Evolutionary conservation across 192 early-diverging fungal species (phyloP), one percentile per base, ranked within the genome.

Genomic region (Rhizoclosmatium sp.): DNA sequence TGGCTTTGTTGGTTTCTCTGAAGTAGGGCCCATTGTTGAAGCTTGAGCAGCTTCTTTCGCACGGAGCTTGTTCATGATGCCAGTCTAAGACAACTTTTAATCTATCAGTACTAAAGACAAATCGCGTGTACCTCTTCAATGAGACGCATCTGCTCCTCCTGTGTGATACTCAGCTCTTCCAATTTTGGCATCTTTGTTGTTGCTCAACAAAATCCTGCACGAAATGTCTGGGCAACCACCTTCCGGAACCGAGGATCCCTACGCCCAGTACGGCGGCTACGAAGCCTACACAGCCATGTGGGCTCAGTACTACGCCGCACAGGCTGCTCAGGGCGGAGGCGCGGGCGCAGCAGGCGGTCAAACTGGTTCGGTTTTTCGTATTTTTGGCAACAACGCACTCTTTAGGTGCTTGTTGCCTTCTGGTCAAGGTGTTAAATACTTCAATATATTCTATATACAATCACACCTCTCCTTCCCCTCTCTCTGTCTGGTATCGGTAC

Each of bases 261-360:
- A 72, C 51, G 70, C 70, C 16, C 70, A 72, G 70, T 72, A 72
- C 70, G 70, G 70, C 58, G 70, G 70, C n/a, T 72, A 72, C 54
- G 70, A 72, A 47, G 70, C 70, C 19, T 72, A 72, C 51, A 58
- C 48, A 21, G 70, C 70, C n/a, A 51, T 51, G 31, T 72, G 70
- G 70, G 23, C n/a, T 7, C 54, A 51, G 16, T 72, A 72, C 70
- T 72, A 72, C 39, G 49, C 70, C 19, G n/a, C 47, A 7, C 23
- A 54, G 31, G 4, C 42, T 14, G 48, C 49, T 21, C 23, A 19
- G 31, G 46, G 42, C 5, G 14, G 19, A 58, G 47, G 49, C n/a
- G 10, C 70, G 14, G 70, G 16, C 16, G 58, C 54, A 58, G 51
- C 51, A 54, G 51, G 31, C 7, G 62, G 62, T 65, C 62, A 41